Conservation (phyloP, 495 filamentous ascomycete genomes). For the Staphylotrichum tortipilum region DNA sequence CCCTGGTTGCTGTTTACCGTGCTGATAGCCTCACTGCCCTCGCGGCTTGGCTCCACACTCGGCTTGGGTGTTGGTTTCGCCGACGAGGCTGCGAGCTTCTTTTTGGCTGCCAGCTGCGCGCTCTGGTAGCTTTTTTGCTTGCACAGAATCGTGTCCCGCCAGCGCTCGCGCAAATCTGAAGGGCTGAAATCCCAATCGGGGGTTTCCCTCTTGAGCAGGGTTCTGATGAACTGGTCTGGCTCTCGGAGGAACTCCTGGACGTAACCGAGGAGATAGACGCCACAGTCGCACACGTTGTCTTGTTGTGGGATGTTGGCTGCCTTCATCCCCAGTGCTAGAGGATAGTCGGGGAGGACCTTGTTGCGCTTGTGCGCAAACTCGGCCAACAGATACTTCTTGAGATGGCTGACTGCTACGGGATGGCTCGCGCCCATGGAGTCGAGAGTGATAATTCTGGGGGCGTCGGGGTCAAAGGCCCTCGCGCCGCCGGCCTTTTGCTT, state of each 20-base stretch:
- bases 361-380: slow-evolving; percentile 63
- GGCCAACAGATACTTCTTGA: slow-evolving; percentile 67
- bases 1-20: not conserved
- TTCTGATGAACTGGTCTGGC: slow-evolving; percentile 52
- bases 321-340: slow-evolving; percentile 53
- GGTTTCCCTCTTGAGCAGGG: slow-evolving; percentile 23
- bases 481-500: slow-evolving; percentile 15
- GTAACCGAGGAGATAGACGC: slow-evolving; percentile 76
- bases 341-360: slow-evolving; percentile 45
- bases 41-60: not conserved
- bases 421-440: slow-evolving; percentile 69
- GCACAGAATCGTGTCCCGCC: slow-evolving; percentile 30
- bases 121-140: slow-evolving; percentile 29
- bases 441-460: slow-evolving; percentile 72
- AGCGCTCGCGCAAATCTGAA: slow-evolving; percentile 24
- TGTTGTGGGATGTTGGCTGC: slow-evolving; percentile 68
- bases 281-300: slow-evolving; percentile 81
- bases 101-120: slow-evolving; percentile 14
- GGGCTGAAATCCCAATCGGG: slow-evolving; percentile 31
- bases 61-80: not conserved
- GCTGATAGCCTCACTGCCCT: not conserved
- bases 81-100: slow-evolving; percentile 6
- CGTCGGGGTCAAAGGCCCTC: slow-evolving; percentile 29
- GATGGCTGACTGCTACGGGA: slow-evolving; percentile 47
- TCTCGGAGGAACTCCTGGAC: slow-evolving; percentile 66